Base-by-base conservation (phyloP, 2,329 filamentous ascomycete genomes). In the Ascochyta koolunga region DNA sequence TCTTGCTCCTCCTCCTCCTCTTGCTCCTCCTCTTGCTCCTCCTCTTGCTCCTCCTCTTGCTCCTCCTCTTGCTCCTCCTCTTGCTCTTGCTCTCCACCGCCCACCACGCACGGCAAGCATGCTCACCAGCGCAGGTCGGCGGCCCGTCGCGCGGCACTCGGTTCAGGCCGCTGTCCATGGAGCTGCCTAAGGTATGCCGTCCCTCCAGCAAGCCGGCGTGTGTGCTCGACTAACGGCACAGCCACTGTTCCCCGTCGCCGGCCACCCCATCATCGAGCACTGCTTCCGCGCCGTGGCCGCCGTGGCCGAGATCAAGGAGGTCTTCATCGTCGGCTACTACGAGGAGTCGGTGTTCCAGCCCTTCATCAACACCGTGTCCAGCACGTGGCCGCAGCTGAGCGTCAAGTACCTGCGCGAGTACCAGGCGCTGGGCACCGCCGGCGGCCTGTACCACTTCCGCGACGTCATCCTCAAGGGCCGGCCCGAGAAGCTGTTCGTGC, bases 371-470 rank as follows among this genome's bases (percentile, higher is more conserved):
- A 90, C 96, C 74, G 86, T 92, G 57, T 82, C 87, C 57, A 86
- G 86, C 75, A 89, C 91, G 74, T 96, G 96, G 80, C 91, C 93
- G 48, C 86, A 91, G 72, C 86, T 98, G 69, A 87, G 87, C 68
- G 91, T 98, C 79, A 91, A 93, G 77, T 99, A 99, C 80, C 86
- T 99, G 48, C 90, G 95, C 73, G 95, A 99, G 82, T 99, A 99
- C 81, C 89, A 96, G 77, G 93, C 95, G 54, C 81, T 99, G 59
- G 95, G 95, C 73, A 98, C 95, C 13, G 95, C 95, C 25, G 95
- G 95, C 66, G 95, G 95, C 58, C 86, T 99, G 39, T 99, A 98
- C 84, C 95, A 98, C 81, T 98, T 99, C 87, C 91, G 95, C 74
- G 95, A 99, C 85, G 91, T 91, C 63, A 98, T 99, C 73, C 86